Evolutionary conservation across 768 basidiomycete species (phyloP).

Genomic region (Calocera viscosa): DNA sequence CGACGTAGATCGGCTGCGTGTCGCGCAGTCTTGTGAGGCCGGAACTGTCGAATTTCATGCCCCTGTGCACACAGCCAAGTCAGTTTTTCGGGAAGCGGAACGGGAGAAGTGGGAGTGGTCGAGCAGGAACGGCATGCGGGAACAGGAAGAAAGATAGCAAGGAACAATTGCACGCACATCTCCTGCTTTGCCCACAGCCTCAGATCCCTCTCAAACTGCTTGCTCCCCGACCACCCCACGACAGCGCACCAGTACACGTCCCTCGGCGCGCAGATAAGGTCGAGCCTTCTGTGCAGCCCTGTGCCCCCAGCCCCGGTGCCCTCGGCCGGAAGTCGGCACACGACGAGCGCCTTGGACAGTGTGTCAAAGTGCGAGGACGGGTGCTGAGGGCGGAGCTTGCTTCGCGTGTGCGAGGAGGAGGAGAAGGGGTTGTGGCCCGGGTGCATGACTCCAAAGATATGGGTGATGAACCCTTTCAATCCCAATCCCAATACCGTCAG

Average conservation of each 20-base stretch:
- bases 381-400: conserved; percentile 7
- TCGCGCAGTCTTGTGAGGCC: conserved; percentile 58
- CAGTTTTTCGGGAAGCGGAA: too few relatives aligned
- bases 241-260: conserved; percentile 80
- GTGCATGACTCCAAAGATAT: conserved; percentile 15
- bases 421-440: conserved; percentile 9
- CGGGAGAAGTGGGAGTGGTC: too few relatives aligned
- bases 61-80: conserved; percentile 32
- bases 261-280: conserved; percentile 68
- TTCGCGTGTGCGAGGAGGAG: neutral
- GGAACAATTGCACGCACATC: conserved; percentile 28
- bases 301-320: conserved; percentile 22
- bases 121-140: too few relatives aligned
- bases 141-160: neutral
- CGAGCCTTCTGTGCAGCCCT: conserved; percentile 56
- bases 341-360: conserved; percentile 72
- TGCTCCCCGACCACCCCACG: conserved; percentile 85
- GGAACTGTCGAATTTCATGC: conserved; percentile 73
- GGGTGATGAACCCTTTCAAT: conserved; percentile 11
- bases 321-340: conserved; percentile 50
- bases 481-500: neutral
- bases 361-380: conserved; percentile 51
- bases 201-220: conserved; percentile 79
- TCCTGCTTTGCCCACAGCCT: conserved; percentile 55
- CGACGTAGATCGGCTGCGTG: conserved; percentile 46